phyloP scores from a whole-genome alignment of 2,329 filamentous ascomycete genomes.

The Graphilbum fragrans region DNA sequence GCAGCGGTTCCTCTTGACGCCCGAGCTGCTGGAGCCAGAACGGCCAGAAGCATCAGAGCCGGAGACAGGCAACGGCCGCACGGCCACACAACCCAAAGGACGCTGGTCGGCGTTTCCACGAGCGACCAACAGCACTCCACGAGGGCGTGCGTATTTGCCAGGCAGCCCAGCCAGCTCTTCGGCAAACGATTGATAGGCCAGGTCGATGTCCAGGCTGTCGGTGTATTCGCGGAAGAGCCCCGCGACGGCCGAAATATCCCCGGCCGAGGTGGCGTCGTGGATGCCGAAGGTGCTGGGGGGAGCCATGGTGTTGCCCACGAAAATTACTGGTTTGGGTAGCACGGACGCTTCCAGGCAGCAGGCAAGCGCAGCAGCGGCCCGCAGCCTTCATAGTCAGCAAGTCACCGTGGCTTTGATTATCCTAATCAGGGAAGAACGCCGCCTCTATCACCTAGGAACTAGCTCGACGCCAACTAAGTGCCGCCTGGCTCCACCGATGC shows the following conservation, averaged over 20 bases:
- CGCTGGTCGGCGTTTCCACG: neutral
- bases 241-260: conserved; percentile 5
- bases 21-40: neutral
- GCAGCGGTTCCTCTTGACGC: neutral
- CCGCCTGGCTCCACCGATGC: no score
- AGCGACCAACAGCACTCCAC: conserved; percentile 5
- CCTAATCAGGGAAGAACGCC: no score
- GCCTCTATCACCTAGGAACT: no score
- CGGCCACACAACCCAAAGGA: conserved; percentile 6
- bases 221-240: conserved; percentile 9
- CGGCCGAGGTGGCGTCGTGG: neutral
- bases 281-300: conserved; percentile 3
- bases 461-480: no score
- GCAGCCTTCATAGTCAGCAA: no score
- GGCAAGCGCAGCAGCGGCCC: no score
- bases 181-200: conserved; percentile 10
- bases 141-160: conserved; percentile 6
- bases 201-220: conserved; percentile 9
- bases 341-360: no score
- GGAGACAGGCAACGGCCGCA: conserved; percentile 3
- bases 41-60: no score
- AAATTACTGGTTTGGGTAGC: neutral
- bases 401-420: no score
- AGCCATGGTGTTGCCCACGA: neutral
- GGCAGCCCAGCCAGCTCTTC: conserved; percentile 7